These are phyloP conservation scores for Xerocomus spinulosus DNA, from an alignment of 768 basidiomycete species.

Conservation along the genomic window DNA sequence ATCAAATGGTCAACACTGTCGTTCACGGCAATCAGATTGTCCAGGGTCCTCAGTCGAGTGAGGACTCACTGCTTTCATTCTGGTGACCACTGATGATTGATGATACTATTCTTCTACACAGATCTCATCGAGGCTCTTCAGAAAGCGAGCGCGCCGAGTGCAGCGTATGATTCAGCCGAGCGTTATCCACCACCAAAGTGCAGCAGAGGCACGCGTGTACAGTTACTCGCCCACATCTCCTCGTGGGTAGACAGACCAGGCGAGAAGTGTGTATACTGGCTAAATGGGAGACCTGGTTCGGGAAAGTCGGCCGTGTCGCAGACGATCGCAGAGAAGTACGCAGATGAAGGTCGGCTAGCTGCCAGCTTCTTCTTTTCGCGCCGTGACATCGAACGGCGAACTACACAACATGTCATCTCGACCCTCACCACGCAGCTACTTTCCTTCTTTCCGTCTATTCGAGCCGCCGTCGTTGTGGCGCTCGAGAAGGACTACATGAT, in stretches of 20 bases:
- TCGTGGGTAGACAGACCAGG: conserved; percentile 12
- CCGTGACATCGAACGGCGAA: conserved; percentile 21
- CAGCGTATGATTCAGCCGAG: conserved; percentile 17
- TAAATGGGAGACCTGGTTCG: conserved; percentile 25
- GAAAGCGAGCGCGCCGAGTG: conserved; percentile 17
- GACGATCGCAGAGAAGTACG: conserved; percentile 28
- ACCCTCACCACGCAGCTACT: conserved; percentile 33
- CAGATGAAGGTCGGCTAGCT: too few species aligned
- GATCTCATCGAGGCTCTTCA: conserved; percentile 13
- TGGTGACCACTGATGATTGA: too few species aligned
- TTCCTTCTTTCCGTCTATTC: conserved; percentile 16
- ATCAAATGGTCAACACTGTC: conserved; percentile 14
- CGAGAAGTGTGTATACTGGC: conserved; percentile 18
- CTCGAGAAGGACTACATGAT: conserved; percentile 24
- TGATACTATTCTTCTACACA: neutral
- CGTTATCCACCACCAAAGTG: conserved; percentile 20
- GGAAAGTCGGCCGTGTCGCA: conserved; percentile 30
- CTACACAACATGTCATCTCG: conserved; percentile 23
- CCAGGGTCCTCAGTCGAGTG: conserved; percentile 11
- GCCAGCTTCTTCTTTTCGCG: too few species aligned
- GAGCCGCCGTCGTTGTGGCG: conserved; percentile 18
- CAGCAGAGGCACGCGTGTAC: conserved; percentile 19
- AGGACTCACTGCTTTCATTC: neutral
- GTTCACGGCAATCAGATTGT: conserved; percentile 19
- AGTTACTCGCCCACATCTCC: conserved; percentile 12